A percentile compares a stretch with the other conserved stretches of the same genome.
Conservation (phyloP, 208 protist species). For the Novymonas esmeraldas region DNA sequence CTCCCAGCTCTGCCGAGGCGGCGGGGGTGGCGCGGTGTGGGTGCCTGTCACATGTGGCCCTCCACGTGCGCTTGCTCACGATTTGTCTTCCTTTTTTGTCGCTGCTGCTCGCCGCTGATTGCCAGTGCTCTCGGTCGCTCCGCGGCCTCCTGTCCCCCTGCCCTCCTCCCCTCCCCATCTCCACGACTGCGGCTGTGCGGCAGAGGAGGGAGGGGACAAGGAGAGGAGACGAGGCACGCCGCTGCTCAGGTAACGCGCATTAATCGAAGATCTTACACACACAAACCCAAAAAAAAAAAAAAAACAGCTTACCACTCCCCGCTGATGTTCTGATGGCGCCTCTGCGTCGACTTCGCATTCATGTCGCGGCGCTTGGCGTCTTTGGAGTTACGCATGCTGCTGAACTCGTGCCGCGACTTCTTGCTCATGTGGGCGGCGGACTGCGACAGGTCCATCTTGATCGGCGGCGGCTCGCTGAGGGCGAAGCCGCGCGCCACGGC, state of each 20-base stretch:
- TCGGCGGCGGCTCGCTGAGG: conserved; percentile 88
- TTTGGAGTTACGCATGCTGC: conserved; percentile 72
- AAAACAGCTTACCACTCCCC: conserved; percentile 67
- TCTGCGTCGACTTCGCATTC: conserved; percentile 48
- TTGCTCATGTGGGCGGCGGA: conserved; percentile 91
- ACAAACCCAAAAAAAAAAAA: not conserved
- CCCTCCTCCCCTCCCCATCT: too few relatives aligned
- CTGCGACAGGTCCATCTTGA: conserved; percentile 93
- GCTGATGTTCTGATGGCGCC: conserved; percentile 85
- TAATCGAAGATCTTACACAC: too few relatives aligned
- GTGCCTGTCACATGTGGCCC: too few relatives aligned
- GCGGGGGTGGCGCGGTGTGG: too few relatives aligned
- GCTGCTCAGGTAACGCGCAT: too few relatives aligned
- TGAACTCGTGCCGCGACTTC: conserved; percentile 82
- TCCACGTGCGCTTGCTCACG: too few relatives aligned
- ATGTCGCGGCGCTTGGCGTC: conserved; percentile 54
- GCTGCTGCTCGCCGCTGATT: too few relatives aligned
- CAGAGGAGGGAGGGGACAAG: not conserved
- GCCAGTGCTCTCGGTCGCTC: too few relatives aligned
- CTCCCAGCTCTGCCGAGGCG: too few relatives aligned
- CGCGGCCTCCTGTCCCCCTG: too few relatives aligned
- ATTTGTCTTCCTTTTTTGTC: too few relatives aligned
- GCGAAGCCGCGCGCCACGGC: conserved; percentile 95
- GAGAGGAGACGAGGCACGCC: not conserved
- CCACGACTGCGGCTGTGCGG: not conserved